Evolutionary conservation across 2,329 filamentous ascomycete genomes (phyloP).

Genomic region (Endocalyx cinctus): DNA sequence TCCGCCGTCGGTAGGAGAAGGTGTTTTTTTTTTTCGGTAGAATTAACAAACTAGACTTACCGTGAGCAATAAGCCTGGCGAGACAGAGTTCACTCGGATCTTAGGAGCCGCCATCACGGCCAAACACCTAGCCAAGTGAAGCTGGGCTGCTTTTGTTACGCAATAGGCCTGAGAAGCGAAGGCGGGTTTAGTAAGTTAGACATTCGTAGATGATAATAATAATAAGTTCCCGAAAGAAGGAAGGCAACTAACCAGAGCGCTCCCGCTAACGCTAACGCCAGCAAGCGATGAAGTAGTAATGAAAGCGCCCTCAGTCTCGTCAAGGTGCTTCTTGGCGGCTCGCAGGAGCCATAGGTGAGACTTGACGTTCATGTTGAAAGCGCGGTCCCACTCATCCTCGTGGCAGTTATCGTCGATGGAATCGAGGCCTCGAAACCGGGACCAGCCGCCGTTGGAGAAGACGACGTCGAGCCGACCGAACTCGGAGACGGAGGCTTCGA

Average conservation of each 20-base stretch:
- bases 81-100: conserved; percentile 56
- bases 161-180: conserved; percentile 75
- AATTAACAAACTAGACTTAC: conserved; percentile 30
- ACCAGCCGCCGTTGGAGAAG: conserved; percentile 68
- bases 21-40: no score
- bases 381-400: conserved; percentile 56
- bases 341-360: conserved; percentile 56
- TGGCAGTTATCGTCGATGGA: conserved; percentile 48
- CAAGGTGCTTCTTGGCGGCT: conserved; percentile 48
- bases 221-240: no score
- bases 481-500: conserved; percentile 53
- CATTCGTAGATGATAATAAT: no score
- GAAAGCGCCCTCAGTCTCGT: conserved; percentile 55
- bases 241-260: no score
- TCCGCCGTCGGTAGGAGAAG: no score
- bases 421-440: conserved; percentile 37
- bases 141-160: conserved; percentile 71
- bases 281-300: conserved; percentile 61
- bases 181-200: no score
- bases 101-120: conserved; percentile 48
- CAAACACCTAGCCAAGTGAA: conserved; percentile 53
- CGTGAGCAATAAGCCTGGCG: conserved; percentile 48
- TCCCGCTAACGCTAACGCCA: conserved; percentile 59
- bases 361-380: conserved; percentile 60
- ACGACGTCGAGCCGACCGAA: conserved; percentile 72